A percentile compares a stretch with the other conserved stretches of the same genome.
Evolutionary conservation across 2,329 filamentous ascomycete species (phyloP).

Genomic region (Verticillium longisporum): DNA sequence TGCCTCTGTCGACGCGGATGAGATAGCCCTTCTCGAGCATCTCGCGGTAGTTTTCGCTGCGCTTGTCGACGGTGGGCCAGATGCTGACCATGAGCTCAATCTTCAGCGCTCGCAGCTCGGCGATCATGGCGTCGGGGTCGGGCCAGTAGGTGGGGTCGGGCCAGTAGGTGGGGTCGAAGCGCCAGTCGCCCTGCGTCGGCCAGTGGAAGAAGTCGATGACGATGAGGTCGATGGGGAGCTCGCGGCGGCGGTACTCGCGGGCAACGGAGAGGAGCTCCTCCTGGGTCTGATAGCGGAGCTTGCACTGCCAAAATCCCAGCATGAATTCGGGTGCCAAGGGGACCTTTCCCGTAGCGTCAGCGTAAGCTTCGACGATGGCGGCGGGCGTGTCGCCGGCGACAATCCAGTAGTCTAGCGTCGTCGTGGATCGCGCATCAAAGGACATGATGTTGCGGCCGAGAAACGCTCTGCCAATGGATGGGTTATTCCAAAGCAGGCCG

Average conservation of each 20-base stretch:
- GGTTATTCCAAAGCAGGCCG: slow-evolving; percentile 58
- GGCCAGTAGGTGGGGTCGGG: slow-evolving; percentile 60
- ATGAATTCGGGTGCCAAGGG: slow-evolving; percentile 61
- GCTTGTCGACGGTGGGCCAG: slow-evolving; percentile 48
- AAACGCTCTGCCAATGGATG: slow-evolving; percentile 48
- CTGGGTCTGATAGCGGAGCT: slow-evolving; percentile 55
- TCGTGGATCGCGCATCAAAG: slow-evolving; percentile 50
- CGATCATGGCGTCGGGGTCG: slow-evolving; percentile 58
- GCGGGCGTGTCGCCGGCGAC: slow-evolving; percentile 45
- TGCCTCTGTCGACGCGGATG: slow-evolving; percentile 53
- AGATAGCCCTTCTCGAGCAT: slow-evolving; percentile 42
- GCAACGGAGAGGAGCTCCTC: slow-evolving; percentile 52
- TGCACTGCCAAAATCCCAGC: slow-evolving; percentile 59
- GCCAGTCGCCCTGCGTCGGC: slow-evolving; percentile 61
- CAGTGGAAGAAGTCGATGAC: slow-evolving; percentile 61
- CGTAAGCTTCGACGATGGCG: slow-evolving; percentile 47
- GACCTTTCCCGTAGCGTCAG: slow-evolving; percentile 44
- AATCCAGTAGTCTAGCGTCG: slow-evolving; percentile 53
- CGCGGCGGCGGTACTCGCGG: slow-evolving; percentile 43
- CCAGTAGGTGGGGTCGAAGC: slow-evolving; percentile 57
- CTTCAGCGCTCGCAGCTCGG: slow-evolving; percentile 48
- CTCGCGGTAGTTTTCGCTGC: slow-evolving; percentile 21
- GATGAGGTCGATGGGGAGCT: slow-evolving; percentile 52
- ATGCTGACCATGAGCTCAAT: slow-evolving; percentile 65
- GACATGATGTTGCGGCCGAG: slow-evolving; percentile 52